Evolutionary conservation across 2,329 filamentous ascomycete genomes (phyloP), one percentile per base, ranked within the genome.

Genomic region (Fusarium transvaalense): DNA sequence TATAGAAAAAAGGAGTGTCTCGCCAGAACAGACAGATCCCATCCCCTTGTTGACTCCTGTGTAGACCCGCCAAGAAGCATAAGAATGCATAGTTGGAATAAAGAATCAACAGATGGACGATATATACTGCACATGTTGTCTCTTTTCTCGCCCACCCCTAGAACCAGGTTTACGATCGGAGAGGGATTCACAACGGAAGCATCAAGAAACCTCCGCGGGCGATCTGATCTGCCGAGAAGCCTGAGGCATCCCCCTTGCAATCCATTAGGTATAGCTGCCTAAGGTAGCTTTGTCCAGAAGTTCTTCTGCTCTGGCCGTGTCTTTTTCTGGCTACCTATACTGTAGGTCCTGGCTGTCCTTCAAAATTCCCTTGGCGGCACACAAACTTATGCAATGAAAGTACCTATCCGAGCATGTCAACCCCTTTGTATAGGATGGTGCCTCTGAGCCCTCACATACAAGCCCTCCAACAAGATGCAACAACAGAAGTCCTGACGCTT

Each of bases 181-280:
- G 32, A 66, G 68, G 57, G 51, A 57, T 60, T 71, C 68, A 67
- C 59, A 50, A 73, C 64, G 66, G 68, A 51, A 46, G 59, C 59
- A 65, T 67, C 38, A 29, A 50, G 19, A 29, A 50, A 57, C 64
- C 61, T 42, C 64, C 55, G 64, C 68, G 52, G 57, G 47, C 54
- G 56, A 71, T 71, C 63, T 69, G 71, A 72, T 70, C 66, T 72
- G 69, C 71, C 61, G 61, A 27, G 55, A 61, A 68, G 64, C 71
- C 71, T 73, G 60, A 73, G 68, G 71, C 71, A 73, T 57, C 42
- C 42, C 42, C 68, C 55, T 47, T 42, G 37, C 53, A 56, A 50
- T n/a, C n/a, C n/a, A n/a, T 51, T 54, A 25, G 23, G 23, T 25
- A 47, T 66, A 56, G 62, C 57, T 67, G 66, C 61, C 58, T 63